phyloP scores from a whole-genome alignment of 1,139 yeast genomes.

The Lodderomyces jiufengensis region DNA sequence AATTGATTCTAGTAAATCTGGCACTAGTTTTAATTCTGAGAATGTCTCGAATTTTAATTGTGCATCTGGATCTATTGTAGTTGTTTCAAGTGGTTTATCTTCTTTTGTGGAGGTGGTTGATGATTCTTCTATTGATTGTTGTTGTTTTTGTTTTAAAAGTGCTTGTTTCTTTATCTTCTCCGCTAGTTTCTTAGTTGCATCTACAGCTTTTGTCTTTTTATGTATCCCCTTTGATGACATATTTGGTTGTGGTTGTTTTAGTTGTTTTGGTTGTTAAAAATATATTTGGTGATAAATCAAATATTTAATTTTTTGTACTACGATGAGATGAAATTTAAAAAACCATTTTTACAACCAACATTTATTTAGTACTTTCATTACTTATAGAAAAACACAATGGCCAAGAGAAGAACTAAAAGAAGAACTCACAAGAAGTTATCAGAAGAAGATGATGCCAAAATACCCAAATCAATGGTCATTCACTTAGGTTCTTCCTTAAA shows the following conservation, averaged over 20 bases:
- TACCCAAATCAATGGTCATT: conserved; percentile 92
- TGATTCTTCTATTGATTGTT: conserved; percentile 15
- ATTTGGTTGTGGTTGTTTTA: neutral
- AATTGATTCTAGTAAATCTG: conserved; percentile 79
- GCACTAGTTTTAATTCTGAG: conserved; percentile 61
- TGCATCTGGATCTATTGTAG: conserved; percentile 21
- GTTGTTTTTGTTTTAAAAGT: conserved; percentile 23
- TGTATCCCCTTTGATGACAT: conserved; percentile 15
- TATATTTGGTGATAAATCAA: neutral
- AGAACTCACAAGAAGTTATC: conserved; percentile 76
- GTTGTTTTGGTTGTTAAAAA: neutral
- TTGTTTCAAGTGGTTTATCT: conserved; percentile 3
- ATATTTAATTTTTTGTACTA: neutral
- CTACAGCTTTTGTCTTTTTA: conserved; percentile 16
- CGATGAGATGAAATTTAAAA: conserved; percentile 8
- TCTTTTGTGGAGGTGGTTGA: neutral
- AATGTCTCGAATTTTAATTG: conserved; percentile 39
- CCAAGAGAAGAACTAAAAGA: conserved; percentile 56
- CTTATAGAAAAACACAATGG: conserved; percentile 22
- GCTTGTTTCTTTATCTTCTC: conserved; percentile 57
- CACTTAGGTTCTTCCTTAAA: conserved; percentile 77
- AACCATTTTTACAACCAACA: neutral
- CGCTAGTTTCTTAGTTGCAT: conserved; percentile 35
- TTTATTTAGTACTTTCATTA: no score
- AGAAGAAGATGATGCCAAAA: conserved; percentile 66